Evolutionary conservation across 2,329 filamentous ascomycete species (phyloP).

Genomic region (Aspergillus hiratsukae): DNA sequence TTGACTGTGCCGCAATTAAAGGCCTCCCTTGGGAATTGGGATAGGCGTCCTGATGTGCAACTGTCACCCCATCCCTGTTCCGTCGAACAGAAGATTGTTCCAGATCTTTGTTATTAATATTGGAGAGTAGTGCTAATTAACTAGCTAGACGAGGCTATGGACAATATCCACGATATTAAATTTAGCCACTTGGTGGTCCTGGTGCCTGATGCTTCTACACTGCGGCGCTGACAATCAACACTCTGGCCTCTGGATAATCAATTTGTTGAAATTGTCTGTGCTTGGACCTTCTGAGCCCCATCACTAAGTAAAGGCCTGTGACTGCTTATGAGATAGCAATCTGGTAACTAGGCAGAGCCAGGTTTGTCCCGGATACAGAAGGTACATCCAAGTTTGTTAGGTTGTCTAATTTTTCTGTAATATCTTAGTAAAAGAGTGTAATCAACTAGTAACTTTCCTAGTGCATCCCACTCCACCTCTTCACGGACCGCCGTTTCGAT

Average conservation of each 20-base stretch:
- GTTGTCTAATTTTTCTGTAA: neutral
- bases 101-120: neutral
- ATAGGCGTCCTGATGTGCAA: neutral
- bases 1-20: neutral
- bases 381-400: too few relatives aligned
- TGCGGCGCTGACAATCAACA: neutral
- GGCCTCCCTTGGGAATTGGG: neutral
- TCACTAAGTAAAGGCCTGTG: neutral
- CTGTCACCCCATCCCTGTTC: neutral
- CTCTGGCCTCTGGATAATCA: neutral
- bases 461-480: neutral
- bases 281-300: neutral
- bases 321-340: too few relatives aligned
- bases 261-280: neutral
- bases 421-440: neutral
- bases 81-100: neutral
- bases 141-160: neutral
- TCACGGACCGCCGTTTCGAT: constrained; percentile 15
- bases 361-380: too few relatives aligned
- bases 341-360: neutral
- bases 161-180: neutral
- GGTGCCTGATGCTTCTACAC: neutral
- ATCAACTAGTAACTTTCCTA: neutral
- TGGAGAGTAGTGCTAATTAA: neutral
- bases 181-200: neutral